Evolutionary conservation across 176 grass and related monocot species (phyloP).

Genomic region (Chloris gayana): DNA sequence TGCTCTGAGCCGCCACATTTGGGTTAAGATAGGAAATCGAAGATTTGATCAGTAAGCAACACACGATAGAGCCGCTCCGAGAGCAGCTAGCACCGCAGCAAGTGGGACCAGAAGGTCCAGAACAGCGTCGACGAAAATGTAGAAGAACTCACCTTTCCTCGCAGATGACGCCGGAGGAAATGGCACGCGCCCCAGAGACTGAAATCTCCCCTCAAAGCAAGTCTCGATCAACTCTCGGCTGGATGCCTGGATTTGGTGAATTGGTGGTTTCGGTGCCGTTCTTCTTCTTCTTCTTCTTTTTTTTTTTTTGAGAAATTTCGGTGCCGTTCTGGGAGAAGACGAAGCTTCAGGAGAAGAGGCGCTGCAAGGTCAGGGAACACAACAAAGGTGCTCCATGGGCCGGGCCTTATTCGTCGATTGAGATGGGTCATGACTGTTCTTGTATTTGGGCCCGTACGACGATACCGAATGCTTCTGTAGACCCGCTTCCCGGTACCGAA

Average conservation of each 20-base stretch:
- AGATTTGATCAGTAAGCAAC: too few relatives aligned
- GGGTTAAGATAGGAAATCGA: neutral
- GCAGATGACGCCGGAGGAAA: neutral
- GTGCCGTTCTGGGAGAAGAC: neutral
- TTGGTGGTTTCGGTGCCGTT: neutral
- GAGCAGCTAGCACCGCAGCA: neutral
- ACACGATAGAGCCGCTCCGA: neutral
- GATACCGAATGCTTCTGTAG: neutral
- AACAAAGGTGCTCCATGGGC: neutral
- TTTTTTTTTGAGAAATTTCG: too few relatives aligned
- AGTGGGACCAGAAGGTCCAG: neutral
- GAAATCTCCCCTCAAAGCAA: conserved; percentile 18
- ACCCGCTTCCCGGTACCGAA: too few relatives aligned
- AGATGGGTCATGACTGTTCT: neutral
- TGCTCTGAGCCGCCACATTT: neutral
- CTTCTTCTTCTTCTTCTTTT: too few relatives aligned
- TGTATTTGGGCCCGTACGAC: neutral
- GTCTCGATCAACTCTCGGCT: neutral
- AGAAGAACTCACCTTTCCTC: neutral
- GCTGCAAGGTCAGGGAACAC: neutral
- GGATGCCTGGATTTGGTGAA: too few relatives aligned
- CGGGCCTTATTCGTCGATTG: neutral
- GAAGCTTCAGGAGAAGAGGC: neutral
- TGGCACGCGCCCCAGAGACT: neutral
- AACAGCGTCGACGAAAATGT: neutral